Evolutionary conservation across 345 rosid genomes (phyloP).

Genomic region (Kernera saxatilis): DNA sequence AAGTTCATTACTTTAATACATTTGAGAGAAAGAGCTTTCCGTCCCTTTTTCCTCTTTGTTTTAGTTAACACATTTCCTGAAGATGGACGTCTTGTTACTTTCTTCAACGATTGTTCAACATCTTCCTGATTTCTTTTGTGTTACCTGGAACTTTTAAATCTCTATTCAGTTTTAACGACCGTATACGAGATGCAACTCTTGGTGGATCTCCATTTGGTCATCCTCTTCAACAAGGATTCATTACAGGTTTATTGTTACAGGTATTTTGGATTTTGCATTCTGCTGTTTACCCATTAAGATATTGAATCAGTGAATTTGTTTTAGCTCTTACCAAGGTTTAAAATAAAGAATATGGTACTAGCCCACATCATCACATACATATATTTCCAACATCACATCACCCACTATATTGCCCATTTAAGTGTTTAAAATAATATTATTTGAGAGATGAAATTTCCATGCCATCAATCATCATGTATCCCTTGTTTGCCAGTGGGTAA

Average conservation of each 20-base stretch:
- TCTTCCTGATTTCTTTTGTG: constrained; percentile 1
- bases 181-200: constrained; percentile 90
- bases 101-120: constrained; percentile 2
- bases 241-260: constrained; percentile 80
- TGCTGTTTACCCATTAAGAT: constrained; percentile 4
- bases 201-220: constrained; percentile 99
- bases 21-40: not conserved
- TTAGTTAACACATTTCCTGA: not conserved
- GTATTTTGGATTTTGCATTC: constrained; percentile 32
- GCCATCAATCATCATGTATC: not conserved
- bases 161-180: constrained; percentile 83
- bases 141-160: constrained; percentile 12
- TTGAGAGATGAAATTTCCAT: not conserved
- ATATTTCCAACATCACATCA: not conserved
- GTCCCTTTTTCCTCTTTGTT: not conserved
- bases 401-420: not conserved
- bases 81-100: not conserved
- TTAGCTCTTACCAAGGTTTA: not conserved
- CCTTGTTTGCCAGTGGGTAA: not conserved
- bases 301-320: not conserved
- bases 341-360: not conserved
- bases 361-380: not conserved
- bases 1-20: not conserved
- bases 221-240: constrained; percentile 95
- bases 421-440: not conserved